These are phyloP conservation scores for Pseudonitzschia pungens DNA, from an alignment of 108 stramenopile species.

Conservation along the genomic window DNA sequence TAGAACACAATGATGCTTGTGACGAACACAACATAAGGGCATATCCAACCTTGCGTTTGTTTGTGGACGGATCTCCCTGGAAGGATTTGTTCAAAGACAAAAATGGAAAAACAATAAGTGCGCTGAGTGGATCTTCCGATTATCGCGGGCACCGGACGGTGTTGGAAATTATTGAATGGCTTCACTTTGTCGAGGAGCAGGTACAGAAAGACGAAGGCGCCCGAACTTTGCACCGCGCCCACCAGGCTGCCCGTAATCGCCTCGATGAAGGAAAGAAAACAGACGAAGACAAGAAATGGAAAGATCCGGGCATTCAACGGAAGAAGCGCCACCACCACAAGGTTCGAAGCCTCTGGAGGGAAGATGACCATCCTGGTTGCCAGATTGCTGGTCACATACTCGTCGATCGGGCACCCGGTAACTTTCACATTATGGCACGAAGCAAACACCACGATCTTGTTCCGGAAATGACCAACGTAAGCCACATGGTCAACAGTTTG, in stretches of 20 bases:
- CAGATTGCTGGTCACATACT: constrained; percentile 63
- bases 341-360: constrained; percentile 23
- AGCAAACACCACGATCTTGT: constrained; percentile 83
- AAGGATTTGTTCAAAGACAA: constrained; percentile 1
- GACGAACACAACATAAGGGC: constrained; percentile 61
- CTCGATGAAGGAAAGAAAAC: constrained; percentile 34
- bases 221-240: constrained; percentile 31
- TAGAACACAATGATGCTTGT: constrained; percentile 81
- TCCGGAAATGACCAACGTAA: constrained; percentile 85
- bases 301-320: constrained; percentile 20
- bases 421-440: constrained; percentile 91
- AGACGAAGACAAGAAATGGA: constrained; percentile 36
- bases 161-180: constrained; percentile 65
- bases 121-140: constrained; percentile 39
- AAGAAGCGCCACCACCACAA: constrained; percentile 31
- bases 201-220: constrained; percentile 42
- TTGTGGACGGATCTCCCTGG: constrained; percentile 64
- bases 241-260: constrained; percentile 31
- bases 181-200: constrained; percentile 46
- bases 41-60: constrained; percentile 91
- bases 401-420: constrained; percentile 92
- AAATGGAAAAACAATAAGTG: constrained; percentile 1
- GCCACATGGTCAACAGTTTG: constrained; percentile 85
- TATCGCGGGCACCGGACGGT: constrained; percentile 86
- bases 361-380: constrained; percentile 84